Conservation (phyloP, 192 early-diverging fungal species). For the Chytriomyces confervae region DNA sequence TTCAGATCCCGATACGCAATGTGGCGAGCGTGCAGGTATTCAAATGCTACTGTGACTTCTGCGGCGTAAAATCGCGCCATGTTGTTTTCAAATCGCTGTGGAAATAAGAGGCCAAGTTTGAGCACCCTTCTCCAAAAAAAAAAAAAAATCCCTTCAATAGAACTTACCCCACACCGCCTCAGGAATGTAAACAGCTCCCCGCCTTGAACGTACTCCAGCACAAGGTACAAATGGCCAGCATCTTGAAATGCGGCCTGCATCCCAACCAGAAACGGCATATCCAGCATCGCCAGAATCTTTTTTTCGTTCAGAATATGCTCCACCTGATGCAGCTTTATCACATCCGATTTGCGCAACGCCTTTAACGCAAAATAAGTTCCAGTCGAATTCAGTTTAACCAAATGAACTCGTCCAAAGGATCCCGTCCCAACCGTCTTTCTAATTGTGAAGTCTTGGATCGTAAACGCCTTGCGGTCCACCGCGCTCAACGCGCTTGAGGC, state of each 20-base stretch:
- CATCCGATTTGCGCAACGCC: slow-evolving; percentile 82
- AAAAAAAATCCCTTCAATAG: neutral
- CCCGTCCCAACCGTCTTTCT: slow-evolving; percentile 71
- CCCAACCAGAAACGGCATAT: slow-evolving; percentile 85
- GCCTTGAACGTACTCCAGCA: slow-evolving; percentile 90
- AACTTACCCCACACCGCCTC: slow-evolving; percentile 69
- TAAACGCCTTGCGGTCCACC: slow-evolving; percentile 64
- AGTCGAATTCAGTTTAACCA: slow-evolving; percentile 74
- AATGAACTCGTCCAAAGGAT: slow-evolving; percentile 92
- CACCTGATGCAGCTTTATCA: slow-evolving; percentile 87
- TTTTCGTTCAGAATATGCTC: slow-evolving; percentile 95
- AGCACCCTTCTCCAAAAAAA: too few relatives aligned
- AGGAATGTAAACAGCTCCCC: slow-evolving; percentile 92
- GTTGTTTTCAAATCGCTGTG: slow-evolving; percentile 73
- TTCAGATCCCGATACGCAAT: slow-evolving; percentile 87
- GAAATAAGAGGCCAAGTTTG: neutral
- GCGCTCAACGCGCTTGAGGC: slow-evolving; percentile 66
- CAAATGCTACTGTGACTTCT: slow-evolving; percentile 80
- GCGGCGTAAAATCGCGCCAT: slow-evolving; percentile 84
- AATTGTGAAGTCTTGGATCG: slow-evolving; percentile 28
- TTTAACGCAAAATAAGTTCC: slow-evolving; percentile 88
- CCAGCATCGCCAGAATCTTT: slow-evolving; percentile 77
- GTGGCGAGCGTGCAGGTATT: slow-evolving; percentile 77
- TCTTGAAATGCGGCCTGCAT: slow-evolving; percentile 86
- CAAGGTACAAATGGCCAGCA: slow-evolving; percentile 80